Percentiles rank a stretch among this genome's conserved stretches.
Conservation (phyloP, 2,329 filamentous ascomycete species). For the Dactylellina drechsleri region DNA sequence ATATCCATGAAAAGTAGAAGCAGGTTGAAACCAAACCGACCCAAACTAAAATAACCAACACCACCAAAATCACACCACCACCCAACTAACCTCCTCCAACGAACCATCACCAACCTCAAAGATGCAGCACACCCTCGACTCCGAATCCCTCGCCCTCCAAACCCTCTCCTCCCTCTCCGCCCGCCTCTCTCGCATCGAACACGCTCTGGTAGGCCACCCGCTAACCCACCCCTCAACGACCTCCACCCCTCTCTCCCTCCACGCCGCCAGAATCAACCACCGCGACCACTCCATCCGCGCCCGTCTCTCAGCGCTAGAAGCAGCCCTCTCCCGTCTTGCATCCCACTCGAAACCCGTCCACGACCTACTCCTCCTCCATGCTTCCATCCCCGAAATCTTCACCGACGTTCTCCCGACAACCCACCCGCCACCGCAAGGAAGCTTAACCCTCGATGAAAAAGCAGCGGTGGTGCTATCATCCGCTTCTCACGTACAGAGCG, state of each 20-base stretch:
- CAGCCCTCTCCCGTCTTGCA: conserved; percentile 56
- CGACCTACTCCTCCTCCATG: conserved; percentile 69
- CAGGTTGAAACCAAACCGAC: too few relatives aligned
- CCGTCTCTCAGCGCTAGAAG: conserved; percentile 57
- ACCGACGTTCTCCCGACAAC: conserved; percentile 69
- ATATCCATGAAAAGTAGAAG: not conserved
- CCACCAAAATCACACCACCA: conserved; percentile 1
- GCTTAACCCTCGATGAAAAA: conserved; percentile 66
- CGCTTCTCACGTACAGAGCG: conserved; percentile 68
- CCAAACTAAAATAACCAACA: not conserved
- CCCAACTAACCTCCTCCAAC: not conserved
- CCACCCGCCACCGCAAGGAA: conserved; percentile 62
- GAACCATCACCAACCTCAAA: conserved; percentile 4
- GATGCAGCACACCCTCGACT: conserved; percentile 26
- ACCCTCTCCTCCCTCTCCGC: conserved; percentile 70
- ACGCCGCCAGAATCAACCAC: conserved; percentile 65
- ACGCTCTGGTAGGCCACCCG: conserved; percentile 68
- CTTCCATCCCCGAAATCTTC: conserved; percentile 57
- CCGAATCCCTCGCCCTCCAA: conserved; percentile 61
- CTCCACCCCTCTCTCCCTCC: conserved; percentile 68
- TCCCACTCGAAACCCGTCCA: conserved; percentile 57
- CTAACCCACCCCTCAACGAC: conserved; percentile 64
- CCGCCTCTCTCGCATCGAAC: conserved; percentile 71
- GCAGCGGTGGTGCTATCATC: conserved; percentile 69
- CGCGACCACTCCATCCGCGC: conserved; percentile 66